These are phyloP conservation scores for Diphasiastrum complanatum DNA, from an alignment of 83 land plant genomes.

Conservation along the genomic window DNA sequence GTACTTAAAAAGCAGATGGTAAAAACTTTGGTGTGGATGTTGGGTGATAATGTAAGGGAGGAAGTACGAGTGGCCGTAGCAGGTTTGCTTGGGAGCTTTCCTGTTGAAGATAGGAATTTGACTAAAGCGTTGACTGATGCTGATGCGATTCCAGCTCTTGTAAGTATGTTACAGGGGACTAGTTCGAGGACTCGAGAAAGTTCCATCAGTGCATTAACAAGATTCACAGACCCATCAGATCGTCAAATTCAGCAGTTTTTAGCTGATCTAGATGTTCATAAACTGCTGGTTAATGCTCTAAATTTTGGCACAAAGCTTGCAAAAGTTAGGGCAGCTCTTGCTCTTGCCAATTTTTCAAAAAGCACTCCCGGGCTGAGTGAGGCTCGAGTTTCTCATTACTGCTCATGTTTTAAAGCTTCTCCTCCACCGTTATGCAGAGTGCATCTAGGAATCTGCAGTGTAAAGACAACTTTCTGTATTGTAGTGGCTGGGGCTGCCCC, in stretches of 20 bases:
- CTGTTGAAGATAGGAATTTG: constrained; percentile 30
- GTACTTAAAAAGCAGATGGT: too few relatives aligned
- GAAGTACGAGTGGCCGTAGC: constrained; percentile 43
- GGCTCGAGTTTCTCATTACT: constrained; percentile 19
- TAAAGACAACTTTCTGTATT: too few relatives aligned
- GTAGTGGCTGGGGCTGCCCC: too few relatives aligned
- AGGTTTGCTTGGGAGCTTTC: constrained; percentile 41
- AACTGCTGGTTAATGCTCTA: constrained; percentile 36
- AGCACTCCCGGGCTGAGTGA: constrained; percentile 29
- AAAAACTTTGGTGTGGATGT: constrained; percentile 35
- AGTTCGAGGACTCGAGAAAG: constrained; percentile 36
- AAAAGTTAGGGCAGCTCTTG: constrained; percentile 41
- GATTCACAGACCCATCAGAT: constrained; percentile 42
- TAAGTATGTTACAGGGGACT: constrained; percentile 29
- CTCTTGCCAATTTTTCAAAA: constrained; percentile 33
- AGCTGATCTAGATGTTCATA: constrained; percentile 29
- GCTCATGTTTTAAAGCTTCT: constrained; percentile 29
- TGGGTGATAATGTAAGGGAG: constrained; percentile 22
- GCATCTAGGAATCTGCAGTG: too few relatives aligned
- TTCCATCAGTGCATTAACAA: constrained; percentile 39
- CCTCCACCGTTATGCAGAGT: too few relatives aligned
- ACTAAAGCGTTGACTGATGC: constrained; percentile 29
- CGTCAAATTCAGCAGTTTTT: constrained; percentile 32
- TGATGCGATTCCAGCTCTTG: constrained; percentile 32
- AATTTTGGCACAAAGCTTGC: constrained; percentile 32